Evolutionary conservation across 179 eudicot species (phyloP).

Genomic region (Drosera spatulata): DNA sequence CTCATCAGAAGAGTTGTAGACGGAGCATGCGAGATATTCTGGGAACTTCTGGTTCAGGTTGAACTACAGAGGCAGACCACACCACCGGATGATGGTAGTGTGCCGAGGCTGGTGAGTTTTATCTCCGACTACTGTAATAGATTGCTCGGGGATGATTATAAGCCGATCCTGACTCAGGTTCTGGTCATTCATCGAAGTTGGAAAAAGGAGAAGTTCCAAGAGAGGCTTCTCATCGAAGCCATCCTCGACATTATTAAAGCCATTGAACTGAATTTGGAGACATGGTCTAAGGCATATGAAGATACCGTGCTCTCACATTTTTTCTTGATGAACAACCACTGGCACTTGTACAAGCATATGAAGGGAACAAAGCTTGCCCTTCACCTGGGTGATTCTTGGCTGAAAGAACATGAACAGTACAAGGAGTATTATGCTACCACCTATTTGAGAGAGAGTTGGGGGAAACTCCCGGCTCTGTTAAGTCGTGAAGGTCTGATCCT

Average conservation of each 20-base stretch:
- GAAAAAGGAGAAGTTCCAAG: slow-evolving; percentile 94
- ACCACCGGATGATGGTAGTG: slow-evolving; percentile 82
- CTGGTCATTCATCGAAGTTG: slow-evolving; percentile 93
- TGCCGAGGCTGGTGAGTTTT: slow-evolving; percentile 77
- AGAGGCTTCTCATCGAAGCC: slow-evolving; percentile 66
- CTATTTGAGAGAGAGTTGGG: slow-evolving; percentile 87
- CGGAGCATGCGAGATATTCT: slow-evolving; percentile 87
- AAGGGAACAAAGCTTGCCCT: slow-evolving; percentile 80
- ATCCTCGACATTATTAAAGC: slow-evolving; percentile 66
- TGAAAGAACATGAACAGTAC: slow-evolving; percentile 70
- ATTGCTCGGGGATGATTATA: slow-evolving; percentile 84
- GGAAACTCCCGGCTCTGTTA: slow-evolving; percentile 68
- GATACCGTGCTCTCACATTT: slow-evolving; percentile 40
- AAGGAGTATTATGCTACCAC: slow-evolving; percentile 53
- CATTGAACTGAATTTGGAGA: slow-evolving; percentile 66
- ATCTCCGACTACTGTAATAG: slow-evolving; percentile 84
- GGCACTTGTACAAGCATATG: slow-evolving; percentile 81
- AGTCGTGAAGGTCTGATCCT: slow-evolving; percentile 92
- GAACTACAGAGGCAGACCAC: slow-evolving; percentile 90
- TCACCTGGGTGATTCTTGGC: slow-evolving; percentile 74
- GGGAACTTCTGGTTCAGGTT: slow-evolving; percentile 91
- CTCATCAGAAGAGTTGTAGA: slow-evolving; percentile 77
- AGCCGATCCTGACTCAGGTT: slow-evolving; percentile 78
- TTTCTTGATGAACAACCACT: slow-evolving; percentile 94
- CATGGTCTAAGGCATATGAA: slow-evolving; percentile 81